Evolutionary conservation across 768 basidiomycete genomes (phyloP).

Genomic region (Goffeauzyma gilvescens): DNA sequence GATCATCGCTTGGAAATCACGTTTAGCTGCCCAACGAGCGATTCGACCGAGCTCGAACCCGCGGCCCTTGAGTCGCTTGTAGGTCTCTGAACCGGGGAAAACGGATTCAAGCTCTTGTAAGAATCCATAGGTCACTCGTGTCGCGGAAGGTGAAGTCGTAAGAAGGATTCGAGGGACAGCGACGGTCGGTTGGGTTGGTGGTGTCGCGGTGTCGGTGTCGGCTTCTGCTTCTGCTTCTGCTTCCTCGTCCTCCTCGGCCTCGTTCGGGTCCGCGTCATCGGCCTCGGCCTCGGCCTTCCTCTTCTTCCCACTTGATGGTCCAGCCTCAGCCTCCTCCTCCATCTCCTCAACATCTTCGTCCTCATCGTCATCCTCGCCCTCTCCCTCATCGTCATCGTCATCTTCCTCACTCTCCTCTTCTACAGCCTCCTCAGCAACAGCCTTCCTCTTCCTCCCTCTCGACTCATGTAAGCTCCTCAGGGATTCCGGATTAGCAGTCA

Average conservation of each 20-base stretch:
- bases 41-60: conserved; percentile 80
- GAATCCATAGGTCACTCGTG: conserved; percentile 76
- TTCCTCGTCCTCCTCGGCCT: conserved; percentile 36
- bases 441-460: conserved; percentile 33
- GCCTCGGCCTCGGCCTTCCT: background rate
- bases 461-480: conserved; percentile 38
- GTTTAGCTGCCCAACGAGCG: conserved; percentile 73
- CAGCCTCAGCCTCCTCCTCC: background rate
- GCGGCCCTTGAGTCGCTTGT: conserved; percentile 65
- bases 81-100: conserved; percentile 81
- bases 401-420: conserved; percentile 20
- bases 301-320: conserved; percentile 1
- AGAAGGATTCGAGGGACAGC: conserved; percentile 58
- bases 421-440: conserved; percentile 33
- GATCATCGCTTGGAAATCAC: conserved; percentile 55
- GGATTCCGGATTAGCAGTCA: conserved; percentile 32
- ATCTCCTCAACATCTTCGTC: no score
- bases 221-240: background rate
- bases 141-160: conserved; percentile 73
- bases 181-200: no score
- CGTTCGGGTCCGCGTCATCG: conserved; percentile 11
- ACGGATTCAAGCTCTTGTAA: conserved; percentile 75
- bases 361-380: background rate
- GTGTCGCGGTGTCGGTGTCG: conserved; percentile 2
- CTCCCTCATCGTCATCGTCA: conserved; percentile 8